These are phyloP conservation scores for Chrysochromulina parva DNA, from an alignment of 78 protist genomes.

Conservation along the genomic window DNA sequence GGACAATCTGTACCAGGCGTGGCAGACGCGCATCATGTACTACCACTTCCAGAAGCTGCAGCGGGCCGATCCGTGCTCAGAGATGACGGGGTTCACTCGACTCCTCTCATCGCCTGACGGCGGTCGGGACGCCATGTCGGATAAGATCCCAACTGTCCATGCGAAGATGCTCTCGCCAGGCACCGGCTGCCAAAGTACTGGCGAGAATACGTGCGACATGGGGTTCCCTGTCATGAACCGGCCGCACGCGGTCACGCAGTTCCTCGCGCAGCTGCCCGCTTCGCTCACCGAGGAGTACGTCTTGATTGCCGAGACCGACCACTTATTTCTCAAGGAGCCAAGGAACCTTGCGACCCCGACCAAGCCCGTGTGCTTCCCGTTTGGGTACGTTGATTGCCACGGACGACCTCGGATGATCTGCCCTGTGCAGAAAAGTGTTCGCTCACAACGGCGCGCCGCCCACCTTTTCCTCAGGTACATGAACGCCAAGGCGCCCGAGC, in stretches of 20 bases:
- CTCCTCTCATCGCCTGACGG: background rate
- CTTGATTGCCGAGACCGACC: background rate
- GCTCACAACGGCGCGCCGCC: too few species aligned
- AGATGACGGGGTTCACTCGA: background rate
- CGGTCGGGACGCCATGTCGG: background rate
- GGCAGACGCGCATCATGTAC: conserved; percentile 10
- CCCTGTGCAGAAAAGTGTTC: too few species aligned
- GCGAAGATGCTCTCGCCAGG: background rate
- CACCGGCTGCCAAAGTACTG: too few species aligned
- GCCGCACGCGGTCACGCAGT: background rate
- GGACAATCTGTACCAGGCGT: background rate
- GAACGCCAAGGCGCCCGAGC: background rate
- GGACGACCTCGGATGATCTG: too few species aligned
- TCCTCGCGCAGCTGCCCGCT: background rate
- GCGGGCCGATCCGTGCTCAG: background rate
- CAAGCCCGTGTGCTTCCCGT: background rate
- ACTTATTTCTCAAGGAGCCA: background rate
- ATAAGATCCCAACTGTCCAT: background rate
- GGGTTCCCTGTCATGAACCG: background rate
- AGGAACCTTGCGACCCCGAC: background rate
- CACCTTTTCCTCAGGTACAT: background rate
- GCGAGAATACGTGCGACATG: background rate
- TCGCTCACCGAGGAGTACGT: background rate
- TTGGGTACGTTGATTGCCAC: too few species aligned
- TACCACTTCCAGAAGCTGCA: background rate